phyloP scores from a whole-genome alignment of 2,329 filamentous ascomycete species.

The Colletotrichum lupini region DNA sequence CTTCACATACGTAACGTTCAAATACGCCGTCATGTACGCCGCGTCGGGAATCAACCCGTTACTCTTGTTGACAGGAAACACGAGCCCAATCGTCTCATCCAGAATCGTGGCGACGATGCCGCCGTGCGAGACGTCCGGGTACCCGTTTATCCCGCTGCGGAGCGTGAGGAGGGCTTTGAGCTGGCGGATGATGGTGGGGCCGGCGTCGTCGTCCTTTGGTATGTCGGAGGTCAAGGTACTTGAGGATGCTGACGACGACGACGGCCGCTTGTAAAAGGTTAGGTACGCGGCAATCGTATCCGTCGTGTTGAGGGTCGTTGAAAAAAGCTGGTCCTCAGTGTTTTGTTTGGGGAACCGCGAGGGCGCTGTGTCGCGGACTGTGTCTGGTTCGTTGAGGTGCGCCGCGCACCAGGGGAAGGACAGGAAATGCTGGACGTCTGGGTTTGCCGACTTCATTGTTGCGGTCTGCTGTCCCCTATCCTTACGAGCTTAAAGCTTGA shows the following conservation, averaged over 20 bases:
- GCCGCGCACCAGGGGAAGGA: conserved; percentile 50
- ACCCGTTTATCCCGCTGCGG: conserved; percentile 48
- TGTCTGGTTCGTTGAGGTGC: conserved; percentile 42
- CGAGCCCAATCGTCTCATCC: conserved; percentile 50
- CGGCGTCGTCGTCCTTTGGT: conserved; percentile 12
- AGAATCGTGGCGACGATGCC: conserved; percentile 50
- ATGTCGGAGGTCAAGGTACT: not conserved
- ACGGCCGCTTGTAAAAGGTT: conserved; percentile 44
- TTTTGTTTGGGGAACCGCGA: conserved; percentile 45
- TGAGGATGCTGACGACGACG: not conserved
- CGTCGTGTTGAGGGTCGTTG: conserved; percentile 43
- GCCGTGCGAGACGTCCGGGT: conserved; percentile 48
- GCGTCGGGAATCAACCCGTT: conserved; percentile 41
- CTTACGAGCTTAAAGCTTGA: not conserved
- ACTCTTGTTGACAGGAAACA: conserved; percentile 51
- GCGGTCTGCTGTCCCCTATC: not conserved
- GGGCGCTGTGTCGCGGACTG: conserved; percentile 46
- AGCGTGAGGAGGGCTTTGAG: conserved; percentile 46
- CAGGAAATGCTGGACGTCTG: conserved; percentile 44
- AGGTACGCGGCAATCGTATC: conserved; percentile 48
- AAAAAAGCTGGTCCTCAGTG: conserved; percentile 47
- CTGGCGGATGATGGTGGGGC: conserved; percentile 43
- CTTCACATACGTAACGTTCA: conserved; percentile 49
- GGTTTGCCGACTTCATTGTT: conserved; percentile 27
- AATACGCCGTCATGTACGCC: conserved; percentile 47